Evolutionary conservation across 768 basidiomycete genomes (phyloP).

Genomic region (Clitopilus passeckerianus): DNA sequence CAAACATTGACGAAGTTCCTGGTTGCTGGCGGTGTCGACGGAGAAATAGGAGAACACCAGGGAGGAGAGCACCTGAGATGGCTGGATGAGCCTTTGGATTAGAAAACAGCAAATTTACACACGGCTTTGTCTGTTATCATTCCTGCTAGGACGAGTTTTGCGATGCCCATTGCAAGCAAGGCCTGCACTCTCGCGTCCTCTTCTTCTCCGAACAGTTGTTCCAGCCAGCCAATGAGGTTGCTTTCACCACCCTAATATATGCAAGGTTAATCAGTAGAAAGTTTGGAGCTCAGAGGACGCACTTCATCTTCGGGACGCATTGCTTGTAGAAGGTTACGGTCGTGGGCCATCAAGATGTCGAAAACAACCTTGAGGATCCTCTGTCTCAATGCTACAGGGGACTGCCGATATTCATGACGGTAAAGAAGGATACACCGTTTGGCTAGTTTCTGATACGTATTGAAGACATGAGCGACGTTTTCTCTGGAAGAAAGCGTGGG

Average conservation of each 20-base stretch:
- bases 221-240: not conserved
- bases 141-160: slow-evolving; percentile 81
- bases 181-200: slow-evolving; percentile 43
- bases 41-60: slow-evolving; percentile 62
- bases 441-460: slow-evolving; percentile 22
- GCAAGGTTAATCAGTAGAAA: not conserved
- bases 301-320: slow-evolving; percentile 15
- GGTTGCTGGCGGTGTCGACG: slow-evolving; percentile 75
- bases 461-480: not conserved
- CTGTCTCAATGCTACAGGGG: slow-evolving; percentile 61
- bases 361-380: slow-evolving; percentile 78
- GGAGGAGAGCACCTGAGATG: slow-evolving; percentile 35
- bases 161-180: slow-evolving; percentile 68
- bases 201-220: not conserved
- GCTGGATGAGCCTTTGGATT: not conserved
- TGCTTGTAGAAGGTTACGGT: slow-evolving; percentile 48
- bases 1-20: slow-evolving; percentile 80
- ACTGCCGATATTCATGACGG: slow-evolving; percentile 50
- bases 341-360: slow-evolving; percentile 84
- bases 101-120: slow-evolving; percentile 13
- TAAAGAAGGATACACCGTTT: slow-evolving; percentile 53
- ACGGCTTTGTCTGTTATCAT: slow-evolving; percentile 73
- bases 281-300: not conserved
- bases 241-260: not conserved
- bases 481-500: not conserved